Evolutionary conservation across 2,329 filamentous ascomycete genomes (phyloP).

Genomic region (Exserohilum rostratum): DNA sequence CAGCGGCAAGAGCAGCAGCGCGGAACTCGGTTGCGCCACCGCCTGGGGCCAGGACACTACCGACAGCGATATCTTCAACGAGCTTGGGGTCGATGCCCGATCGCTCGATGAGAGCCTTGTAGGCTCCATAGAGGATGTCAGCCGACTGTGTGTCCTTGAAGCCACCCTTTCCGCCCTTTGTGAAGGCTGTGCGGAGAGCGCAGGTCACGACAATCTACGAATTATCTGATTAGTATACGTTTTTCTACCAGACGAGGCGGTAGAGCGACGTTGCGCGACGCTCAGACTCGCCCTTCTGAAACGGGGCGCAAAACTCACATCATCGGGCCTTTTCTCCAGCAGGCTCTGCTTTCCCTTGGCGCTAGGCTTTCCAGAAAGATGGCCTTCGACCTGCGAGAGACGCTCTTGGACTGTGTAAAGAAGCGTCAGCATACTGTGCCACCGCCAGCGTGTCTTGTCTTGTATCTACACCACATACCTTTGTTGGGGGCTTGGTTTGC

Average conservation of each 20-base stretch:
- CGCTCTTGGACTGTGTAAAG: constrained; percentile 59
- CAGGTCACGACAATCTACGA: constrained; percentile 81
- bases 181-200: constrained; percentile 88
- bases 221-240: constrained; percentile 4
- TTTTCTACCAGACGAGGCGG: too few relatives aligned
- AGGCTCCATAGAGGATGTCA: constrained; percentile 82
- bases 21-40: constrained; percentile 97
- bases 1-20: constrained; percentile 85
- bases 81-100: constrained; percentile 86
- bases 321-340: constrained; percentile 63
- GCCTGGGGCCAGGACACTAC: constrained; percentile 87
- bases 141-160: constrained; percentile 94
- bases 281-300: not conserved
- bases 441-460: constrained; percentile 10
- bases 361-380: constrained; percentile 53
- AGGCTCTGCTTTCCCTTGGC: constrained; percentile 50
- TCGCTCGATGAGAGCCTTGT: constrained; percentile 80
- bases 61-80: constrained; percentile 92
- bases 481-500: constrained; percentile 46
- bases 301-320: constrained; percentile 47
- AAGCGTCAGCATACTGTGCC: constrained; percentile 17
- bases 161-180: constrained; percentile 87
- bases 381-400: constrained; percentile 64
- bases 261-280: too few relatives aligned
- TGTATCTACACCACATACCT: constrained; percentile 10